These are phyloP conservation scores for Penicillium macrosclerotiorum DNA, from an alignment of 495 filamentous ascomycete species.

Conservation along the genomic window DNA sequence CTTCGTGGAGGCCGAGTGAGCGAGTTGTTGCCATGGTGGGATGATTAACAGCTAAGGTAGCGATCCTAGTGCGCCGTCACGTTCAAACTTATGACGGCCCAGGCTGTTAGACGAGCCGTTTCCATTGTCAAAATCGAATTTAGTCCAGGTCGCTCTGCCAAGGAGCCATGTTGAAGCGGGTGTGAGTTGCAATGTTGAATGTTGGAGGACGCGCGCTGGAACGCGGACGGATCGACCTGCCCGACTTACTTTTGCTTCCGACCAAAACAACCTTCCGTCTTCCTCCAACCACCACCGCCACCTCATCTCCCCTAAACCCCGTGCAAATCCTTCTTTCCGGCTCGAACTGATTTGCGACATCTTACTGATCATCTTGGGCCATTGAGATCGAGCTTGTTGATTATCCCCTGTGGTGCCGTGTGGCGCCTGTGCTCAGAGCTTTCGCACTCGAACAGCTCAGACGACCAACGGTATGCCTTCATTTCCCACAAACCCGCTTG, in stretches of 20 bases:
- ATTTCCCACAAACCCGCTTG: constrained; percentile 38
- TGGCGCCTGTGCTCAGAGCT: constrained; percentile 24
- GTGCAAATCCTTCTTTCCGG: not conserved
- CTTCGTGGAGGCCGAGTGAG: constrained; percentile 85
- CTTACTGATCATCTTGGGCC: not conserved
- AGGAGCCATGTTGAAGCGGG: constrained; percentile 15
- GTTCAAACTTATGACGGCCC: constrained; percentile 15
- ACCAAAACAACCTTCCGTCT: constrained; percentile 28
- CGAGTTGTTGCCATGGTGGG: constrained; percentile 77
- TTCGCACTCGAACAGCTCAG: constrained; percentile 7
- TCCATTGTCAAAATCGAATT: constrained; percentile 11
- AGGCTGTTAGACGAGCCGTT: constrained; percentile 10
- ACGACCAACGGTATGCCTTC: constrained; percentile 33
- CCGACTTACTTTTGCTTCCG: constrained; percentile 14
- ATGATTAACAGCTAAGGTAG: constrained; percentile 23
- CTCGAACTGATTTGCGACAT: not conserved
- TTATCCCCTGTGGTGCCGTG: constrained; percentile 15
- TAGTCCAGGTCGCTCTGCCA: constrained; percentile 2
- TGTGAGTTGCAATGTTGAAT: constrained; percentile 15
- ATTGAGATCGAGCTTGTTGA: not conserved
- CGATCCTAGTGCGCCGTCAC: constrained; percentile 20
- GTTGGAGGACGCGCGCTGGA: constrained; percentile 27
- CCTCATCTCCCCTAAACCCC: constrained; percentile 3
- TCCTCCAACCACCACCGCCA: constrained; percentile 15
- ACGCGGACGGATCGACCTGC: constrained; percentile 24